phyloP scores from a whole-genome alignment of 805 yeast genomes.

The Starmerella vaccinii region DNA sequence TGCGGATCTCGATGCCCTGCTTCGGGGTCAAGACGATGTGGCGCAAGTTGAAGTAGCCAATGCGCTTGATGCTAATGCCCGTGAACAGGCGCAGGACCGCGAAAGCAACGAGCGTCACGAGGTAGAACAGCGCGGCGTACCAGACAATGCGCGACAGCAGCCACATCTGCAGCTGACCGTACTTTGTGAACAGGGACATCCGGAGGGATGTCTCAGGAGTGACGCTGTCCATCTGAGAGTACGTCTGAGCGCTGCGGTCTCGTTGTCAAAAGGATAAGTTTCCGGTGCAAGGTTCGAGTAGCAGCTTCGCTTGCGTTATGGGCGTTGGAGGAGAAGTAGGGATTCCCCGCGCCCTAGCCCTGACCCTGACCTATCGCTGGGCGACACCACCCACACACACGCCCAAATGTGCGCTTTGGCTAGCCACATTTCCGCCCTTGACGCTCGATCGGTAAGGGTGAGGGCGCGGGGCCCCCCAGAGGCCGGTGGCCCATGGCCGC shows the following conservation, averaged over 20 bases:
- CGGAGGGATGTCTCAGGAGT: slow-evolving; percentile 9
- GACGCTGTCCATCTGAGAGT: neutral
- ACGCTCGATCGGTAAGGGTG: neutral
- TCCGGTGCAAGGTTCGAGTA: too few species aligned
- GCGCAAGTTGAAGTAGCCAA: slow-evolving; percentile 35
- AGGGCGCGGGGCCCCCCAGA: too few species aligned
- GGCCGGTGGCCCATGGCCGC: too few species aligned
- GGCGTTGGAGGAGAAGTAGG: neutral
- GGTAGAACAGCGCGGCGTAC: slow-evolving; percentile 22
- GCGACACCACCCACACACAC: too few species aligned
- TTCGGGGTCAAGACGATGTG: slow-evolving; percentile 30
- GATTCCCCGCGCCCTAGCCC: neutral
- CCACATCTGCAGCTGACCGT: slow-evolving; percentile 24
- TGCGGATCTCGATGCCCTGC: slow-evolving; percentile 31
- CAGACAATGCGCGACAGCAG: slow-evolving; percentile 22
- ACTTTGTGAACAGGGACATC: slow-evolving; percentile 21
- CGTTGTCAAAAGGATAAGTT: too few species aligned
- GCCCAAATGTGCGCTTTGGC: neutral
- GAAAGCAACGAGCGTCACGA: slow-evolving; percentile 32
- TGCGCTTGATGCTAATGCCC: slow-evolving; percentile 35
- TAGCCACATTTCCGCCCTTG: neutral
- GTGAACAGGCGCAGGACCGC: slow-evolving; percentile 34
- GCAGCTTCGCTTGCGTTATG: too few species aligned
- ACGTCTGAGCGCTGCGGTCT: neutral
- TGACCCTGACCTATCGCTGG: neutral